Conservation (phyloP, 2,329 filamentous ascomycete genomes). For the Plectosphaerella sp. region DNA sequence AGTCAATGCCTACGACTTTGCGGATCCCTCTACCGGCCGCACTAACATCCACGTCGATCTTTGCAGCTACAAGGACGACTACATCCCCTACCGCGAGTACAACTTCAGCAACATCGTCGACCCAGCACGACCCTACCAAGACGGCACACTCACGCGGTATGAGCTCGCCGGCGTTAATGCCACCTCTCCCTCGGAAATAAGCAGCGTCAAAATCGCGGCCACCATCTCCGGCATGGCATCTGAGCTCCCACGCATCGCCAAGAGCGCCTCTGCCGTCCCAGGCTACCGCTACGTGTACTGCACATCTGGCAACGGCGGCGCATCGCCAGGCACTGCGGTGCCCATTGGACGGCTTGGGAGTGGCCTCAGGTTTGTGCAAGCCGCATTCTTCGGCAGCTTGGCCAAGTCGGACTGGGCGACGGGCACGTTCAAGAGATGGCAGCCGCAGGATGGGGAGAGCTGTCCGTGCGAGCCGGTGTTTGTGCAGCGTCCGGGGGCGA, state of each 20-base stretch:
- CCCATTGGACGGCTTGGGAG: conserved; percentile 8
- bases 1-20: conserved; percentile 13
- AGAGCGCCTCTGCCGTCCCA: conserved; percentile 7
- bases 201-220: conserved; percentile 7
- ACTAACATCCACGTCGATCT: conserved; percentile 13
- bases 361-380: conserved; percentile 6
- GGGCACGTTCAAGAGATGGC: conserved; percentile 10
- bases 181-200: not conserved
- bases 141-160: conserved; percentile 10
- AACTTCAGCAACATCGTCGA: conserved; percentile 26
- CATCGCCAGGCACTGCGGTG: conserved; percentile 10
- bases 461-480: conserved; percentile 20
- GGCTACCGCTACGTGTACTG: conserved; percentile 14
- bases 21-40: conserved; percentile 3
- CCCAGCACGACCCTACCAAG: conserved; percentile 1
- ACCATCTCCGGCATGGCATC: conserved; percentile 10
- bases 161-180: conserved; percentile 6
- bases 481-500: conserved; percentile 9
- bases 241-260: conserved; percentile 14
- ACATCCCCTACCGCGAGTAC: conserved; percentile 11
- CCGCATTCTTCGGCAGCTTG: conserved; percentile 11
- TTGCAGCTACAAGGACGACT: conserved; percentile 10
- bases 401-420: conserved; percentile 14
- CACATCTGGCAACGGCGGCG: conserved; percentile 8
- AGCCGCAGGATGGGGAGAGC: conserved; percentile 13